Conservation (phyloP, 768 basidiomycete genomes). For the Solioccasus polychromus region DNA sequence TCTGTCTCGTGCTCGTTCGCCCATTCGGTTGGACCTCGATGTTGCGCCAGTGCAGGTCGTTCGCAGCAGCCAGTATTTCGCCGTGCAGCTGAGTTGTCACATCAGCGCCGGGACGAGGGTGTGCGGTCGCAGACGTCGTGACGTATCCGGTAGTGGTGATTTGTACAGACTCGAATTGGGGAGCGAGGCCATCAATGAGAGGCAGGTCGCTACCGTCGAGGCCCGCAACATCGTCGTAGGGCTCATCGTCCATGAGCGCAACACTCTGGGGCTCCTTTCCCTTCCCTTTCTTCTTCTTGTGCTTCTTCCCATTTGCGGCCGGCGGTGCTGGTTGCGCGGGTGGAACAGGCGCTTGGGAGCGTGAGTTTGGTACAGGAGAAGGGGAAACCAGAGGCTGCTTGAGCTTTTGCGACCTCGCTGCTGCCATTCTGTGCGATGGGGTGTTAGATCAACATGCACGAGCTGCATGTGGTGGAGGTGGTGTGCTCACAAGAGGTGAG, state of each 20-base stretch:
- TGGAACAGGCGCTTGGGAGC: slow-evolving; percentile 5
- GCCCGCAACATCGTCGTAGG: slow-evolving; percentile 22
- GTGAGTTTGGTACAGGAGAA: slow-evolving; percentile 6
- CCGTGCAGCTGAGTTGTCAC: slow-evolving; percentile 45
- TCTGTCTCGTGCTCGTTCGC: slow-evolving; percentile 26
- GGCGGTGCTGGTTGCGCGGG: slow-evolving; percentile 7
- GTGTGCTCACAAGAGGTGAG: slow-evolving; percentile 16
- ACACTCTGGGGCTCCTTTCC: slow-evolving; percentile 14
- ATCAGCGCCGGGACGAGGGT: slow-evolving; percentile 30
- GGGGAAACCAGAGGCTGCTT: slow-evolving; percentile 16
- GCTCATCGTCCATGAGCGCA: slow-evolving; percentile 13
- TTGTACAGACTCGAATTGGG: slow-evolving; percentile 47
- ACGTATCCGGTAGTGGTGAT: slow-evolving; percentile 46
- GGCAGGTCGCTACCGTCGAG: slow-evolving; percentile 21
- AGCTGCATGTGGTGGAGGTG: not conserved
- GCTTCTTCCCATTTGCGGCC: slow-evolving; percentile 33
- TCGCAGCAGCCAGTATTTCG: slow-evolving; percentile 58
- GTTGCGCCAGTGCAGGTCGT: slow-evolving; percentile 55
- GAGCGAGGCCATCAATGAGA: slow-evolving; percentile 37
- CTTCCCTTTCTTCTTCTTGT: slow-evolving; percentile 48
- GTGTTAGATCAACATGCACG: slow-evolving; percentile 16
- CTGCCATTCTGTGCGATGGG: slow-evolving; percentile 25
- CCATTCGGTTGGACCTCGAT: slow-evolving; percentile 29
- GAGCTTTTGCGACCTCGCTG: slow-evolving; percentile 28
- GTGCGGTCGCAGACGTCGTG: slow-evolving; percentile 34